Evolutionary conservation across 2,329 filamentous ascomycete genomes (phyloP).

Genomic region (Sporothrix humicola): DNA sequence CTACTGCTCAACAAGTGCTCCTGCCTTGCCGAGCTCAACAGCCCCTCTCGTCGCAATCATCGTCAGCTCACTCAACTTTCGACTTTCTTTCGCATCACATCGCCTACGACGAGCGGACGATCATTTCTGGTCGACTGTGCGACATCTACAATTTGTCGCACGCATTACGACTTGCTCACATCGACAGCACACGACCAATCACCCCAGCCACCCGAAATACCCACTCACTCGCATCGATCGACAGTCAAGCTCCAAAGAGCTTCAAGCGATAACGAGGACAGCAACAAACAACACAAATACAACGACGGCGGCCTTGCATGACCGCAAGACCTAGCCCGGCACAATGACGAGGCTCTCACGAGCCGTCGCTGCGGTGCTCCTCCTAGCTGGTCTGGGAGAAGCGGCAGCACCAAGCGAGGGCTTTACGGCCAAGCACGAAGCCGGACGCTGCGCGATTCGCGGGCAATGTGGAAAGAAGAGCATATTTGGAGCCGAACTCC

Average conservation of each 20-base stretch:
- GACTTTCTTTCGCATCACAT: not conserved
- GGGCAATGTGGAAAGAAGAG: conserved; percentile 90
- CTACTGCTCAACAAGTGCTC: not conserved
- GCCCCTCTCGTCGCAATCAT: not conserved
- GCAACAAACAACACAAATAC: not conserved
- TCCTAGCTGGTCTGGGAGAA: conserved; percentile 45
- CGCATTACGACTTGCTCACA: not conserved
- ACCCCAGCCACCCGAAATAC: conserved; percentile 32
- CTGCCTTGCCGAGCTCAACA: conserved; percentile 17
- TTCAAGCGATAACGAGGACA: not conserved
- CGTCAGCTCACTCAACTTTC: conserved; percentile 6
- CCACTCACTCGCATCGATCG: not conserved
- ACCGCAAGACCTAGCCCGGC: not conserved
- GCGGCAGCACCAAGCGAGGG: conserved; percentile 40
- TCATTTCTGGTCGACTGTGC: not conserved
- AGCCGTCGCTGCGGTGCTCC: conserved; percentile 45
- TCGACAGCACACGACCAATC: conserved; percentile 4
- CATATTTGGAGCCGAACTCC: conserved; percentile 86
- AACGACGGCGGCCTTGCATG: not conserved
- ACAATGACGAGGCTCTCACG: conserved; percentile 49
- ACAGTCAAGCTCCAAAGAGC: conserved; percentile 2
- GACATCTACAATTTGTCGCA: not conserved
- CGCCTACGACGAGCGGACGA: not conserved
- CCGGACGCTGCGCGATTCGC: conserved; percentile 86
- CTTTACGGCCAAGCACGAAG: conserved; percentile 73